These are phyloP conservation scores for Pichia ethanolica DNA, from an alignment of 805 yeast species.

Conservation along the genomic window DNA sequence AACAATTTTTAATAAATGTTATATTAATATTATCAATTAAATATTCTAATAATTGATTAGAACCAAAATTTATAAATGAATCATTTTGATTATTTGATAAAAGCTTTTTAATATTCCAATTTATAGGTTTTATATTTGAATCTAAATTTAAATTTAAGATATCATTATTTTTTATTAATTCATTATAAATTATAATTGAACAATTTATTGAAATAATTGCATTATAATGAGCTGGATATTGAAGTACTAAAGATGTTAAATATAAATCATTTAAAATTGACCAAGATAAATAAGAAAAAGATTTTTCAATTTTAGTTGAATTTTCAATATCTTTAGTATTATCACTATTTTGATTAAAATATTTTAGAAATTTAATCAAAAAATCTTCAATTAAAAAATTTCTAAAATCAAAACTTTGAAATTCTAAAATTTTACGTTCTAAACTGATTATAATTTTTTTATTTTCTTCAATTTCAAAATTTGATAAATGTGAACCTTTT, in stretches of 20 bases:
- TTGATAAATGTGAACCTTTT: slow-evolving; percentile 24
- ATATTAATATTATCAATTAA: slow-evolving; percentile 24
- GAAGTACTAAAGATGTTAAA: slow-evolving; percentile 59
- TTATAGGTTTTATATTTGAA: slow-evolving; percentile 3
- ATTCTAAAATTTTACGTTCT: slow-evolving; percentile 70
- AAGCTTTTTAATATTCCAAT: slow-evolving; percentile 8
- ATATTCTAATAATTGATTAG: slow-evolving; percentile 25
- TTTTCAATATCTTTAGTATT: slow-evolving; percentile 33
- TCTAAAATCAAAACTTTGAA: slow-evolving; percentile 75
- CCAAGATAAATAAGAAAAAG: slow-evolving; percentile 56
- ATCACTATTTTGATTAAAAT: slow-evolving; percentile 18
- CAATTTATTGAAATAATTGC: slow-evolving; percentile 63
- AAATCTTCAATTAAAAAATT: slow-evolving; percentile 59
- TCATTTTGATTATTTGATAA: slow-evolving; percentile 2
- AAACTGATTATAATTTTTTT: slow-evolving; percentile 48
- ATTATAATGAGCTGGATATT: slow-evolving; percentile 67
- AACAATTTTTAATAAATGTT: slow-evolving; percentile 19
- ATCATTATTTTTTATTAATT: slow-evolving; percentile 11
- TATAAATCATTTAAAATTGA: slow-evolving; percentile 65
- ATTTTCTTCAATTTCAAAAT: slow-evolving; percentile 41
- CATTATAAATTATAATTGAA: slow-evolving; percentile 31
- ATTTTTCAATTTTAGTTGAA: not conserved
- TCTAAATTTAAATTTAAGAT: not conserved
- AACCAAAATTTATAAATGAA: slow-evolving; percentile 9
- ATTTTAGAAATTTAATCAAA: slow-evolving; percentile 53